Conservation (phyloP, 305 asterid species). For the Solanum chacoense region DNA sequence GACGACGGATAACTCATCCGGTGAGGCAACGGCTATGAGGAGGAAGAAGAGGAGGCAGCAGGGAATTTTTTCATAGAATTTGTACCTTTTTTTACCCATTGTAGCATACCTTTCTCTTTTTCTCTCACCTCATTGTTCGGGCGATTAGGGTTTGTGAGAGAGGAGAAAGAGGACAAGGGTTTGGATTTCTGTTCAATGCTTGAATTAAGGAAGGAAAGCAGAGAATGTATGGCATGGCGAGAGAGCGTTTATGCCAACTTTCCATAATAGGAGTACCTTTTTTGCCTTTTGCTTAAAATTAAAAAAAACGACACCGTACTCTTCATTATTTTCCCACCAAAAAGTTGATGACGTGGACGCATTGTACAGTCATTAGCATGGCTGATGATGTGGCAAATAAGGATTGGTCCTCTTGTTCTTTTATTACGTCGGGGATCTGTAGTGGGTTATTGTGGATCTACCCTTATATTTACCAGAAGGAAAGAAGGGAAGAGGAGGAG, state of each 20-base stretch:
- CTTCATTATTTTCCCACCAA: background rate
- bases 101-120: conserved; percentile 13
- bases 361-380: background rate
- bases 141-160: conserved; percentile 14
- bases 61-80: background rate
- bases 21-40: background rate
- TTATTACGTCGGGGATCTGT: conserved; percentile 28
- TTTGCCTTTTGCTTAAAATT: background rate
- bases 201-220: conserved; percentile 18
- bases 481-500: background rate
- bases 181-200: conserved; percentile 5
- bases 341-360: background rate
- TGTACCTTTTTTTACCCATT: conserved; percentile 31
- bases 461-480: background rate
- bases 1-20: background rate
- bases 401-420: conserved; percentile 23
- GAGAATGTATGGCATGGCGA: conserved; percentile 14
- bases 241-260: background rate
- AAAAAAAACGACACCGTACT: background rate
- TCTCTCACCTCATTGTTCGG: conserved; percentile 14
- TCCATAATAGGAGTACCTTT: background rate
- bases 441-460: conserved; percentile 7
- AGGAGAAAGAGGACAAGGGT: conserved; percentile 1
- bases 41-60: conserved; percentile 3
- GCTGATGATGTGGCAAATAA: conserved; percentile 22